Percentiles rank a stretch among this genome's conserved stretches.
These are phyloP conservation scores for Tylopilus subfusipes DNA, from an alignment of 768 basidiomycete species.

Conservation along the genomic window DNA sequence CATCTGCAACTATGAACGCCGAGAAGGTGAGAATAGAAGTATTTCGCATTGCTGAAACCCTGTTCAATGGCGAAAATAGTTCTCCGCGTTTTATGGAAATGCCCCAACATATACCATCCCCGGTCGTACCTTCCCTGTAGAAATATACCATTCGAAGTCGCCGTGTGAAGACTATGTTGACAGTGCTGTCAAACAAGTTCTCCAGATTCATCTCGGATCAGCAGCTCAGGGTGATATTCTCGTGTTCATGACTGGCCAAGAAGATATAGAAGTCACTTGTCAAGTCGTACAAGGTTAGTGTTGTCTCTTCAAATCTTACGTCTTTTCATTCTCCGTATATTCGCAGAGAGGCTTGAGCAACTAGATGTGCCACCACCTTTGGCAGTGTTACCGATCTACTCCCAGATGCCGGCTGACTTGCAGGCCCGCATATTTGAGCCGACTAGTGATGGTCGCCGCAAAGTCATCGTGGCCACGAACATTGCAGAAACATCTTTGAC, in stretches of 20 bases:
- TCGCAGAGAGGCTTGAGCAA: slow-evolving; percentile 81
- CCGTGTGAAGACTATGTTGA: slow-evolving; percentile 99
- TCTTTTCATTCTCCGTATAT: not conserved
- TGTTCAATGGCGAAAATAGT: slow-evolving; percentile 46
- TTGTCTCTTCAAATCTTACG: not conserved
- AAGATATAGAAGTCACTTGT: slow-evolving; percentile 97
- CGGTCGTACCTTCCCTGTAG: slow-evolving; percentile 95
- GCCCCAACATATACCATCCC: slow-evolving; percentile 94
- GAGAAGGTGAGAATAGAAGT: slow-evolving; percentile 66
- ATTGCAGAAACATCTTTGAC: slow-evolving; percentile 98
- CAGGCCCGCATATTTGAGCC: slow-evolving; percentile 98
- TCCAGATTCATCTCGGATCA: slow-evolving; percentile 95
- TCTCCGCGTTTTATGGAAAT: slow-evolving; percentile 92
- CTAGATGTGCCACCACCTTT: slow-evolving; percentile 87
- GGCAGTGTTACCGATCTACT: slow-evolving; percentile 96
- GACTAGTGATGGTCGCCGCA: slow-evolving; percentile 88
- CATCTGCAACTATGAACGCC: slow-evolving; percentile 99
- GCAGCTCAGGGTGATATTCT: slow-evolving; percentile 91
- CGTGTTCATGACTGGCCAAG: slow-evolving; percentile 99
- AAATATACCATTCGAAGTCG: slow-evolving; percentile 92
- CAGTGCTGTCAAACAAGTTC: slow-evolving; percentile 94
- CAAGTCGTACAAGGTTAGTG: slow-evolving; percentile 81
- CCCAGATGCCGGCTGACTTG: slow-evolving; percentile 98
- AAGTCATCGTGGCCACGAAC: slow-evolving; percentile 98
- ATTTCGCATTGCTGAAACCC: not conserved